These are phyloP conservation scores for Blastobotrys ciferrii DNA, from an alignment of 1,139 yeast genomes.

Conservation along the genomic window DNA sequence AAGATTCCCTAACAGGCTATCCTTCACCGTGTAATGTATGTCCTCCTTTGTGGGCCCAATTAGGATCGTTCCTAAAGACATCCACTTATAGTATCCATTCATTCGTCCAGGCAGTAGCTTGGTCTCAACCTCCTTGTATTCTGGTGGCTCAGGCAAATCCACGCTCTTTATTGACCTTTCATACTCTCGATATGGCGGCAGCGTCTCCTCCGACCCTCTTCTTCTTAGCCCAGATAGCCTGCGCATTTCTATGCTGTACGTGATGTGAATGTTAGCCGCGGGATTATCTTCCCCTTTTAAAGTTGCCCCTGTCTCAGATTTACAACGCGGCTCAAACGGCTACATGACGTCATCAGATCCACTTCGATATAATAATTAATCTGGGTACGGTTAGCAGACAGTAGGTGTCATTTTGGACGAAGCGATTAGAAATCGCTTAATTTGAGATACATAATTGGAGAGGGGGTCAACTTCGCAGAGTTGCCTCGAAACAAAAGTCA, in stretches of 20 bases:
- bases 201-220: background rate
- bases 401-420: too few relatives aligned
- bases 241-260: too few relatives aligned
- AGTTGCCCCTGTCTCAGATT: too few relatives aligned
- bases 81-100: background rate
- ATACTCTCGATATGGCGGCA: background rate
- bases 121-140: background rate
- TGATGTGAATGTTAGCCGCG: background rate
- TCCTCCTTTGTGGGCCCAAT: background rate
- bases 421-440: too few relatives aligned
- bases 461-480: too few relatives aligned
- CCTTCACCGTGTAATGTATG: background rate
- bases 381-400: too few relatives aligned
- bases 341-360: too few relatives aligned
- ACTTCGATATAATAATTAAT: too few relatives aligned
- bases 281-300: too few relatives aligned
- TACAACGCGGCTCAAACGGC: too few relatives aligned
- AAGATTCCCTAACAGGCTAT: background rate
- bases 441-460: too few relatives aligned
- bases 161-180: background rate
- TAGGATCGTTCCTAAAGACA: background rate
- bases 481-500: too few relatives aligned
- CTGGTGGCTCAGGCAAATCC: background rate
- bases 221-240: background rate
- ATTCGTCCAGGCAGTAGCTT: background rate